Evolutionary conservation across 306 rosid genomes (phyloP), one percentile per base, ranked within the genome.

Genomic region (Cicer pinnatifidum): DNA sequence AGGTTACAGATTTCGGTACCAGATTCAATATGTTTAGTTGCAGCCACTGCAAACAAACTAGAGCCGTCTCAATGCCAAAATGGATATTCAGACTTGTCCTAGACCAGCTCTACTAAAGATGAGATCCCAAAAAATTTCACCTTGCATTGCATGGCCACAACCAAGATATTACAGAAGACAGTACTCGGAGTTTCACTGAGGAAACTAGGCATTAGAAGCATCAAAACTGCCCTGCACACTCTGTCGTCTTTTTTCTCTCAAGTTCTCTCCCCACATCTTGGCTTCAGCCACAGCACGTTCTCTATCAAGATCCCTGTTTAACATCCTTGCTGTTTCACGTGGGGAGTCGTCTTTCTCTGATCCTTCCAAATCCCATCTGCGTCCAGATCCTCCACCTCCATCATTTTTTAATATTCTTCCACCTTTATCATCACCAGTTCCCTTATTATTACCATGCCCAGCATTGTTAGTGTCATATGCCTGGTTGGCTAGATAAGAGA

Each of bases 221-320:
- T 92, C 96, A 78, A 90, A 92, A 85, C 89, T 92, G 46, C 91
- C 95, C 72, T 88, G 91, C 64, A 79, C 89, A 75, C 81, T 86
- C 80, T 87, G 91, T 59, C 96, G 82, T 79, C 98, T 83, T 73
- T 92, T 90, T 60, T 92, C 98, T 64, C 98, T 88, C 95, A 82
- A 90, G 76, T 92, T 92, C 86, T 92, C 98, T 65, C 98, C 98
- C 98, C 98, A 92, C 96, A 88, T 92, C 89, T 90, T 92, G 44
- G 98, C 98, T 84, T 92, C 98, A 15, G 98, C 98, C 28, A 92
- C 98, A 1, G 98, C 96, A 44, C 98, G 91, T 82, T 92, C 96
- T 80, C 98, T 87, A 52, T 90, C 96, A 76, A 90, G 81, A 77
- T 89, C 92, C 80, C 89, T 78, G 86, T 85, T 85, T 71, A 88